Evolutionary conservation across 805 yeast species (phyloP), one percentile per base, ranked within the genome.

Genomic region (Metschnikowia bowlesiae): DNA sequence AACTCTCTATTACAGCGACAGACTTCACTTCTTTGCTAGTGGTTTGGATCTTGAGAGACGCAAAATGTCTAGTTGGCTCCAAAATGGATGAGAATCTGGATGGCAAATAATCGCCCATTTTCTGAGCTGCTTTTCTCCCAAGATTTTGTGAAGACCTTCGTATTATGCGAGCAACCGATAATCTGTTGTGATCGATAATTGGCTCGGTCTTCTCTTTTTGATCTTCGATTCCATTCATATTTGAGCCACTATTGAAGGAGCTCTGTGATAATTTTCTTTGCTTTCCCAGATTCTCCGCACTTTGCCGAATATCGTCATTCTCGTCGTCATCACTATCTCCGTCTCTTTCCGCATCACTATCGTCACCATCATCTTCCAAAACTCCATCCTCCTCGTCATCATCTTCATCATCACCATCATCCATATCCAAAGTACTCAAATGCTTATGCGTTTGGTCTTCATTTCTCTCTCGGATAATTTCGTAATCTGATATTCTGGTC

Each of bases 51-150:
- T 88, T 90, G 56, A 92, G 75, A 47, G 83, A 87, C 0, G 98
- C 97, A 75, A 89, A 94, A 62, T 91, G 96, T 54, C 99, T 78
- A 22, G 87, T 81, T 11, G 97, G 95, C 62, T 91, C 97, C 59
- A 91, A 71, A 51, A 91, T 84, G 2, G 96, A 87, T 9, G 89
- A 81, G 37, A 91, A 83, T 48, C 87, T 82, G 10, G 83, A 75
- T 1, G 97, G 97, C 22, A 91, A 74, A 53, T 85, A 85, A n/a
- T 88, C 88, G 0, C 96, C 96, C 79, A 90, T 84, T 47, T 83
- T 85, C 59, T 85, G 95, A 0, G 96, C 96, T 1, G 94, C 94
- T 54, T 81, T 82, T 44, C 91, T 71, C 0, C 92, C 91, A 49
- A 87, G 70, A 4, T 80, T 81, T 59, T 87, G 95, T 0, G 94